Conservation (phyloP, 2,329 filamentous ascomycete species). For the Fusarium guadeloupense region DNA sequence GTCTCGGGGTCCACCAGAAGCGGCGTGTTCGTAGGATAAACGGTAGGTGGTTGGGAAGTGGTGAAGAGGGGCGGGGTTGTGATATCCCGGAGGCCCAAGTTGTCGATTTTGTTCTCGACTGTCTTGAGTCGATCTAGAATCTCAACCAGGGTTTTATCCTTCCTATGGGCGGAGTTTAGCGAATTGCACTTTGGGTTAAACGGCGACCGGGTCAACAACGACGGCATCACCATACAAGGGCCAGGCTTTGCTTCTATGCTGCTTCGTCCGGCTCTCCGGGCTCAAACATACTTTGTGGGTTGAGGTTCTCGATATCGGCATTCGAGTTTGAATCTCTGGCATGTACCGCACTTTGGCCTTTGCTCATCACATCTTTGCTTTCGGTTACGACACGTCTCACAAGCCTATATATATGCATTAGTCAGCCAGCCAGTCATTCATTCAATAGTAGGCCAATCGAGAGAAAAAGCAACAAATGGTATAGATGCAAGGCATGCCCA, state of each 20-base stretch:
- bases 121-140: conserved; percentile 65
- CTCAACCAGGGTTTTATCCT: conserved; percentile 70
- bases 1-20: conserved; percentile 37
- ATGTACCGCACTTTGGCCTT: conserved; percentile 68
- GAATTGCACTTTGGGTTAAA: not conserved
- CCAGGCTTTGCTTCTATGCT: conserved; percentile 16
- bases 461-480: not conserved
- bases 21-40: conserved; percentile 33
- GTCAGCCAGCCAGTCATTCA: conserved; percentile 31
- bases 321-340: conserved; percentile 64
- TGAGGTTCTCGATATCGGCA: conserved; percentile 69
- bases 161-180: conserved; percentile 52
- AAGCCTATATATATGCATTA: conserved; percentile 53
- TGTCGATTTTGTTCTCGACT: conserved; percentile 66
- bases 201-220: conserved; percentile 10
- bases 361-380: conserved; percentile 73
- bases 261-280: conserved; percentile 4
- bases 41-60: conserved; percentile 32
- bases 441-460: not conserved
- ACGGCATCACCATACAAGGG: conserved; percentile 3
- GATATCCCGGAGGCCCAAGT: conserved; percentile 42
- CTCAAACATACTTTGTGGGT: conserved; percentile 66
- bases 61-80: conserved; percentile 29
- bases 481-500: not conserved
- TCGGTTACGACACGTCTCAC: conserved; percentile 66